Evolutionary conservation across 2,329 filamentous ascomycete species (phyloP).

Genomic region (Sphaerulina populicola): DNA sequence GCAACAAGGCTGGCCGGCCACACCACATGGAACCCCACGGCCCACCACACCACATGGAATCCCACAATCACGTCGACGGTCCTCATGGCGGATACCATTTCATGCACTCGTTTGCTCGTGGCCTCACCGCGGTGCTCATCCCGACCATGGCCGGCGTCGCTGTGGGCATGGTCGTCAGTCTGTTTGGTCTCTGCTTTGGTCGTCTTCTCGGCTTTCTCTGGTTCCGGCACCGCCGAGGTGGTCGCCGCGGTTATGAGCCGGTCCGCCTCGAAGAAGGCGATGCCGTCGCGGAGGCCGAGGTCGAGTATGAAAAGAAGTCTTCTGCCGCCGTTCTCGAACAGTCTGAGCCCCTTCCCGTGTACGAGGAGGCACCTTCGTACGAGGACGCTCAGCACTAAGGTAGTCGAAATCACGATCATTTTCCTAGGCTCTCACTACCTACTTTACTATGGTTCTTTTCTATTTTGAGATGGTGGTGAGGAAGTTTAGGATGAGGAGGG

Average conservation of each 20-base stretch:
- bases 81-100: constrained; percentile 35
- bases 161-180: constrained; percentile 58
- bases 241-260: constrained; percentile 29
- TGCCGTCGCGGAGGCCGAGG: constrained; percentile 11
- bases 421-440: background rate
- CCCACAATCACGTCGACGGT: constrained; percentile 23
- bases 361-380: constrained; percentile 32
- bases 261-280: constrained; percentile 20
- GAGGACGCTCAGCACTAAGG: constrained; percentile 19
- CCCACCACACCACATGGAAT: constrained; percentile 24
- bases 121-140: constrained; percentile 56
- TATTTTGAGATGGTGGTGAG: background rate
- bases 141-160: constrained; percentile 61
- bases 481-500: background rate
- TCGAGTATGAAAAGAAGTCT: constrained; percentile 9
- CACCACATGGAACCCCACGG: constrained; percentile 16
- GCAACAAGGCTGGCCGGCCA: constrained; percentile 6
- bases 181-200: constrained; percentile 59
- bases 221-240: constrained; percentile 47
- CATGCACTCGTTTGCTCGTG: constrained; percentile 42
- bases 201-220: constrained; percentile 53
- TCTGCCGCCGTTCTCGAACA: constrained; percentile 8
- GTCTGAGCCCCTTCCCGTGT: constrained; percentile 26
- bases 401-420: constrained; percentile 7
- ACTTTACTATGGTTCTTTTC: background rate